Percentiles rank a stretch among this genome's conserved stretches.
Evolutionary conservation across 2,329 filamentous ascomycete species (phyloP).

Genomic region (Neonectria ditissima): DNA sequence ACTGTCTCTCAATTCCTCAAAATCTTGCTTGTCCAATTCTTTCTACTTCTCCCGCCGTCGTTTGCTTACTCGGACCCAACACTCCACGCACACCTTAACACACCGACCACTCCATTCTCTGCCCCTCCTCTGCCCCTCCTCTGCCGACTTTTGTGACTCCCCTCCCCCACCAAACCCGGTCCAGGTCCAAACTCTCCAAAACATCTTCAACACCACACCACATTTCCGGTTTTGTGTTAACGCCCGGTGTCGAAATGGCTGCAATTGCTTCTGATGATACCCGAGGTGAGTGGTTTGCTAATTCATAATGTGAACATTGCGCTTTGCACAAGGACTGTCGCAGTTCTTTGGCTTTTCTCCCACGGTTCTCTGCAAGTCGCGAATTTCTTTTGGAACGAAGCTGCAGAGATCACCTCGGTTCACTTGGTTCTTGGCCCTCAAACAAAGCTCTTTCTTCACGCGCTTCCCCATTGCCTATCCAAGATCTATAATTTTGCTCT

Average conservation of each 20-base stretch:
- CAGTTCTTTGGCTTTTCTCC: background rate
- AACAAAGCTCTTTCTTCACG: background rate
- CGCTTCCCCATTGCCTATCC: background rate
- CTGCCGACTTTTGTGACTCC: constrained; percentile 19
- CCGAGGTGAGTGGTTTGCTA: constrained; percentile 52
- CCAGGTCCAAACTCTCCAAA: constrained; percentile 21
- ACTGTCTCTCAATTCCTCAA: background rate
- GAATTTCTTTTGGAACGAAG: constrained; percentile 13
- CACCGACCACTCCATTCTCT: constrained; percentile 9
- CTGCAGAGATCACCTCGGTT: background rate
- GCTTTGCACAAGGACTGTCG: background rate
- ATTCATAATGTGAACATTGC: background rate
- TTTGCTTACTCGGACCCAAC: background rate
- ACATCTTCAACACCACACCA: constrained; percentile 28
- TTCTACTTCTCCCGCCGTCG: background rate
- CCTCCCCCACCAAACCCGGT: constrained; percentile 29
- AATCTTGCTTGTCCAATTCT: background rate
- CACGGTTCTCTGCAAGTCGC: background rate
- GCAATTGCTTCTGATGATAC: constrained; percentile 60
- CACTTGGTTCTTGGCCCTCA: background rate
- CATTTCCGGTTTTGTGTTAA: constrained; percentile 27
- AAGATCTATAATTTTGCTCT: background rate
- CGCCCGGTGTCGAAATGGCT: constrained; percentile 55
- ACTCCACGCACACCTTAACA: constrained; percentile 7
- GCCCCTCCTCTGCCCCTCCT: constrained; percentile 7